Base-by-base conservation (phyloP, 352 stramenopile genomes). In the Globisporangium nagaii region DNA sequence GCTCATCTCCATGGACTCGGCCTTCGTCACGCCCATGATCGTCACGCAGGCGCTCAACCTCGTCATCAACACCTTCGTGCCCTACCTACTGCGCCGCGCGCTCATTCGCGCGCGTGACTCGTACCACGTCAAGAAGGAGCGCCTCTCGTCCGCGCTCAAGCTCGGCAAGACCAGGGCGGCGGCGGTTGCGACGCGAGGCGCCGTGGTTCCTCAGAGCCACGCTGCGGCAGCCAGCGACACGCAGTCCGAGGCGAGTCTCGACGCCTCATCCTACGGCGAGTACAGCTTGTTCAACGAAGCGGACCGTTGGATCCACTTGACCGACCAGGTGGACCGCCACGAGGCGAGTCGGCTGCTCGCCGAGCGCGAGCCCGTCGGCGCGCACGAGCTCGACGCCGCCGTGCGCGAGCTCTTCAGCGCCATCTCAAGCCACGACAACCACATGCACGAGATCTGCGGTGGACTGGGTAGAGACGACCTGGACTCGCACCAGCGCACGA, bases 21-120 rank as follows among this genome's bases (percentile, higher is more conserved):
- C 75, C 10, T 83, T 86, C 45, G 75, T 86, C 45, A 86, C 75
- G 30, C 75, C 75, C 30, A 79, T 86, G 68, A 84, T 86, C 62
- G 75, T 86, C 48, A 86, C 75, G 28, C 75, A 86, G 60, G 75
- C 72, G 37, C 68, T 86, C 50, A 86, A 86, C 41, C 62, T 86
- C 25, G 62, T 86, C 27, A 80, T 84, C 62, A 86, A 84, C 48
- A 86, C 75, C 12, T 86, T 86, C 25, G 72, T 86, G 30, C 75
- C 75, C 2, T 83, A 69, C 39, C 25, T 86, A 27, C 61, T 83
- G 22, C 70, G 75, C 0, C 72, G 65, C 0, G 75, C 70, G 19
- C 66, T 86, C 50, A 64, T 86, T 17, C 56, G 55, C 2, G 72
- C 75, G 11, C 56, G 74, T 7, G 70, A 85, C 44, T 76, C 69